Percentiles rank a stretch among this genome's conserved stretches.
Evolutionary conservation across 331 rosid genomes (phyloP).

Genomic region (Arachis monticola): DNA sequence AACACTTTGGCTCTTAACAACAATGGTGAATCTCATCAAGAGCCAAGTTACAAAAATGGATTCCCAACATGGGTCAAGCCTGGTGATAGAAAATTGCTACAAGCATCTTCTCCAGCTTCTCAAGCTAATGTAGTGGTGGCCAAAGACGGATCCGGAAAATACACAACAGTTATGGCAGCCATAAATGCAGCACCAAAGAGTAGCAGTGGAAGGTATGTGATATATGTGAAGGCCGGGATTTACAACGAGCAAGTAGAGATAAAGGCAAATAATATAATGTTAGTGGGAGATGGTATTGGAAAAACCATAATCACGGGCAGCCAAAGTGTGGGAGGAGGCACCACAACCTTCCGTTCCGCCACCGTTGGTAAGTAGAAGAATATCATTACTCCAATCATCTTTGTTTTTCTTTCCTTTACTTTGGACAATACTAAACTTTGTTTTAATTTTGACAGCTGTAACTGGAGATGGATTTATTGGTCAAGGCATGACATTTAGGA

Average conservation of each 20-base stretch:
- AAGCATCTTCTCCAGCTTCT: conserved; percentile 44
- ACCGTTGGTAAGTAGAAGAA: conserved; percentile 23
- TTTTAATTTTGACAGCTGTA: conserved; percentile 22
- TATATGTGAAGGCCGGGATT: conserved; percentile 28
- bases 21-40: conserved; percentile 35
- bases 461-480: conserved; percentile 38
- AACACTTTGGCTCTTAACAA: conserved; percentile 63
- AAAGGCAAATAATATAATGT: conserved; percentile 28
- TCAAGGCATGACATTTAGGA: conserved; percentile 31
- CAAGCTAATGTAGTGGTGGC: conserved; percentile 41
- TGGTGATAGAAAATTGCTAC: conserved; percentile 62
- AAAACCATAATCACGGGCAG: conserved; percentile 43
- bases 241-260: conserved; percentile 34
- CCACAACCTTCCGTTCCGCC: conserved; percentile 39
- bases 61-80: conserved; percentile 69
- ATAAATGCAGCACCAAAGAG: conserved; percentile 30
- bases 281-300: conserved; percentile 43
- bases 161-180: conserved; percentile 26
- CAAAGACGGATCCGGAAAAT: conserved; percentile 24
- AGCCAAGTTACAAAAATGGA: conserved; percentile 39
- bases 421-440: too few species aligned
- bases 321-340: conserved; percentile 40
- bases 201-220: conserved; percentile 25
- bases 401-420: background rate
- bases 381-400: background rate